Base-by-base conservation (phyloP, 495 filamentous ascomycete genomes). In the Tuber melanosporum region DNA sequence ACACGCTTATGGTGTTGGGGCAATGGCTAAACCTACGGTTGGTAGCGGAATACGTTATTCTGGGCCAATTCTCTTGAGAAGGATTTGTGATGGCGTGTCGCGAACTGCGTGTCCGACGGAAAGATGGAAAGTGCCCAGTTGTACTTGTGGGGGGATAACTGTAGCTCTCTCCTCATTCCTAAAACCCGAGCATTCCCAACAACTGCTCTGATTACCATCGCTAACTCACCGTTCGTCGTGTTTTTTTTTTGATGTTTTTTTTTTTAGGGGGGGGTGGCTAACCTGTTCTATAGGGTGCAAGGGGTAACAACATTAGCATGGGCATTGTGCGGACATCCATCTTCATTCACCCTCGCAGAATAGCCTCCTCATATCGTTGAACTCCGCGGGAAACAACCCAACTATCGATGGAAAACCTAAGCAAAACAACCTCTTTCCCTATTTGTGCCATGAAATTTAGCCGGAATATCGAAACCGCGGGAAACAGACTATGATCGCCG, bases 21-120 rank as follows among this genome's bases (percentile, higher is more conserved):
- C 83, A 46, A 86, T 66, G 2, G 87, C 86, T 69, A 88, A 88
- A 15, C 84, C 86, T 75, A 84, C 84, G n/a, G 88, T 86, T n/a
- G 89, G 81, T 7, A 86, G 77, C 0, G 92, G 90, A 26, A 94
- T 86, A 87, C 91, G 93, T 77, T 89, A 87, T 74, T 87, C 89
- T 0, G 89, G 88, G 66, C 88, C 85, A 74, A 91, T 78, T 71
- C 84, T 86, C 85, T 91, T 91, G 74, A 92, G 84, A 12, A 92
- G 75, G 72, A 92, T 85, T 75, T 93, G 92, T 77, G 87, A 89
- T 4, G 90, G 90, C 15, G 92, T 86, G 79, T 92, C 90, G 74
- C 92, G 88, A 5, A 88, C 84, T 7, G 88, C 83, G 79, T 93
- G 93, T 52, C 90, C 86, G 80, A 92, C 89, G 83, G 92, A 92